Base-by-base conservation (phyloP, 371 early-diverging fungal species). In the Haplosporangium sp. region DNA sequence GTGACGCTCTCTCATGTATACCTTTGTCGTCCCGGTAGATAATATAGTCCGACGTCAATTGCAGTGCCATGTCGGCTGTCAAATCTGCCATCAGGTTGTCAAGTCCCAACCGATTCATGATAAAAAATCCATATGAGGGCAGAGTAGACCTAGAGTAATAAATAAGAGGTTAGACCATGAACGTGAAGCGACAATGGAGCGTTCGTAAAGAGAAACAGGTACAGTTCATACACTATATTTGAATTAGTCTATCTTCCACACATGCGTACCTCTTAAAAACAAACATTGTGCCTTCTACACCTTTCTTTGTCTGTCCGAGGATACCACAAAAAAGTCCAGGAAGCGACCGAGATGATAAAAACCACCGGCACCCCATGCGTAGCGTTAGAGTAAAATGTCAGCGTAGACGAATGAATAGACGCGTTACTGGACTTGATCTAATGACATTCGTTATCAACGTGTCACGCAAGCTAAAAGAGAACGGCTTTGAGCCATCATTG, bases 71-170 rank as follows among this genome's bases (percentile, higher is more conserved):
- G 60, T 88, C 87, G 23, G 83, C 85, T 40, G 82, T 86, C 55
- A 93, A 71, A 36, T 85, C 83, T 36, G 87, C 76, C 59, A 70
- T 81, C 50, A 89, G 83, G 79, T 92, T 92, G 51, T 92, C 92
- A 36, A 90, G 83, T 1, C 84, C 84, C 14, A 89, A 82, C 53
- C 94, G 85, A 69, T 93, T 93, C 82, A 93, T 83, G 46, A 93
- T 85, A 55, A 88, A 87, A 68, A 93, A 75, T 42, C 89, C 89
- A 70, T 85, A 89, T 21, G 75, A 63, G 13, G 74, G 74, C 6
- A 55, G 21, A 2, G 64, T 52, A 18, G 74, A 68, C 52, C 74
- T 74, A 21, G 5, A 62, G 20, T 47, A 5, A 38, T 14, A 45
- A 16, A 46, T 23, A 40, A 1, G 36, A 37, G 29, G 12, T 12